Conservation (phyloP, 1,139 yeast species). For the Kurtzmaniella quercitrusa region DNA sequence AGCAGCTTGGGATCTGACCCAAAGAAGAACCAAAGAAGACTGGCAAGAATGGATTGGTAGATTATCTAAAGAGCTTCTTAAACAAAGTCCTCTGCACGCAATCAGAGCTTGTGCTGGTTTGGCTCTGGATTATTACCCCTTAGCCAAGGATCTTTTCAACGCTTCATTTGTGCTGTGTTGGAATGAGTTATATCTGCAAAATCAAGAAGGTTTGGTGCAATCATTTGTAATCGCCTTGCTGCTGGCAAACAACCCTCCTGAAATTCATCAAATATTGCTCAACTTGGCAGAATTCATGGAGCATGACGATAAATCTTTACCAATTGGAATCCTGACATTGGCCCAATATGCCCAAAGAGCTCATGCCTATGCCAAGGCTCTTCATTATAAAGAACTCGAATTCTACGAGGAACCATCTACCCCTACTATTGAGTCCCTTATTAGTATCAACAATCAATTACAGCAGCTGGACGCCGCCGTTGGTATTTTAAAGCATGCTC, state of each 20-base stretch:
- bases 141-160: constrained; percentile 88
- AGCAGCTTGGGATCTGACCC: constrained; percentile 89
- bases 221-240: constrained; percentile 83
- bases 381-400: constrained; percentile 93
- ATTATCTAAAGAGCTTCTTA: constrained; percentile 77
- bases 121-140: constrained; percentile 83
- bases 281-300: constrained; percentile 96
- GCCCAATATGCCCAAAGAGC: constrained; percentile 94
- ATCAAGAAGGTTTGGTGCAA: constrained; percentile 85
- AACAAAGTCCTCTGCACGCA: constrained; percentile 94
- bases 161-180: constrained; percentile 96
- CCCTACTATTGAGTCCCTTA: constrained; percentile 86
- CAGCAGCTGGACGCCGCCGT: constrained; percentile 98
- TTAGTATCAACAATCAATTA: constrained; percentile 86
- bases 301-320: constrained; percentile 91
- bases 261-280: constrained; percentile 82
- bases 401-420: constrained; percentile 92
- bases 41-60: constrained; percentile 98
- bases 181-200: constrained; percentile 88
- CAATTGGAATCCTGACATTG: constrained; percentile 81
- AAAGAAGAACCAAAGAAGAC: constrained; percentile 85
- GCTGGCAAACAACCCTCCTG: constrained; percentile 92
- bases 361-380: constrained; percentile 96
- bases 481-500: constrained; percentile 94
- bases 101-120: constrained; percentile 88